Evolutionary conservation across 441 rosid species (phyloP).

Genomic region (Adansonia madagascariensis): DNA sequence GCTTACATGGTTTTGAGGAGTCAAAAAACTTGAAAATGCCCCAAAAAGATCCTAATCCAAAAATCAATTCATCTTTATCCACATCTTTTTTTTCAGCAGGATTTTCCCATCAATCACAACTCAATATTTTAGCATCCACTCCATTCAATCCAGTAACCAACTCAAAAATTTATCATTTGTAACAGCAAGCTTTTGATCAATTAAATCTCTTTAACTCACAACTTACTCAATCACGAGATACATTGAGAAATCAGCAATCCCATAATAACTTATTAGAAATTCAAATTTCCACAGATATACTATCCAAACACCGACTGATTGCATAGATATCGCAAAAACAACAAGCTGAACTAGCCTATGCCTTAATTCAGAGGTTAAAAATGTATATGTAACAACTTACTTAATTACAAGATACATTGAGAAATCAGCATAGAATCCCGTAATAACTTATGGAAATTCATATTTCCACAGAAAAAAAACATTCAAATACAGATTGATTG

Average conservation of each 20-base stretch:
- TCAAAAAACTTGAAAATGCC: background rate
- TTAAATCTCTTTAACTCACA: slow-evolving; percentile 16
- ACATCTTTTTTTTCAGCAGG: background rate
- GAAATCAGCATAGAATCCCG: slow-evolving; percentile 1
- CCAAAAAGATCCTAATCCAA: background rate
- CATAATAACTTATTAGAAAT: background rate
- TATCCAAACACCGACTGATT: background rate
- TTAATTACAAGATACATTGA: background rate
- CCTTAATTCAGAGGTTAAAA: background rate
- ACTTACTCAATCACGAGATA: background rate
- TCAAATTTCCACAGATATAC: background rate
- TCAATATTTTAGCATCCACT: background rate
- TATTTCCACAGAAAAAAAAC: background rate
- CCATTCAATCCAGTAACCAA: background rate
- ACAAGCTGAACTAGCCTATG: background rate
- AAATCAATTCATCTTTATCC: background rate
- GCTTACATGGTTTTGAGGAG: background rate
- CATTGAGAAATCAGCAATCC: slow-evolving; percentile 8
- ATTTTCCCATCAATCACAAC: background rate
- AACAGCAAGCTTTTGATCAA: background rate
- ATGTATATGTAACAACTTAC: background rate
- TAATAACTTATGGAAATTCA: background rate
- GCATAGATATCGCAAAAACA: background rate
- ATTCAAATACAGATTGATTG: background rate
- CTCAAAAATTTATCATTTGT: background rate